Conservation (phyloP, 31 red algal genomes). For the Odonthalia washingtoniensis region DNA sequence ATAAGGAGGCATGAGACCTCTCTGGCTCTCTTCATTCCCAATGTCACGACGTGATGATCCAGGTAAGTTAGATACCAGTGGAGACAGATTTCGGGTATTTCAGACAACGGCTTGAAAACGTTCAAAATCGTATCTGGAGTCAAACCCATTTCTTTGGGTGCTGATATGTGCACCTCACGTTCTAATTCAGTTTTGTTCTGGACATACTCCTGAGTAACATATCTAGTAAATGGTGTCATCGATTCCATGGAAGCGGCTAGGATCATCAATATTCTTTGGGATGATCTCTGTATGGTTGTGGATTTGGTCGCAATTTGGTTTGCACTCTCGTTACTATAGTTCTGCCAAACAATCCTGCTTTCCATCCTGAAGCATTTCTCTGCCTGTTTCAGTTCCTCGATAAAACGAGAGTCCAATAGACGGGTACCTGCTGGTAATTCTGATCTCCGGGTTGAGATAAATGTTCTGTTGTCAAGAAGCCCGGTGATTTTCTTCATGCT, state of each 20-base stretch:
- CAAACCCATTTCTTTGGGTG: too few relatives aligned
- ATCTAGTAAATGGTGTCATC: too few relatives aligned
- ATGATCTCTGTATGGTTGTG: not conserved
- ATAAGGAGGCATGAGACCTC: not conserved
- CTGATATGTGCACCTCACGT: too few relatives aligned
- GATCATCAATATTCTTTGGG: too few relatives aligned
- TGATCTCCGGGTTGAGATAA: not conserved
- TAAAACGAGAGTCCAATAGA: not conserved
- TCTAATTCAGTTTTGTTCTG: too few relatives aligned
- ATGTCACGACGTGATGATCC: not conserved
- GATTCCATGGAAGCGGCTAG: too few relatives aligned
- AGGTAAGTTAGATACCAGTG: constrained; percentile 37
- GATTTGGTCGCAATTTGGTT: not conserved
- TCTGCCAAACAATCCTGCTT: not conserved
- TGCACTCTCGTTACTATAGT: not conserved
- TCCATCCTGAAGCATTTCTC: not conserved
- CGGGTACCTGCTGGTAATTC: not conserved
- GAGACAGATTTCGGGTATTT: constrained; percentile 12
- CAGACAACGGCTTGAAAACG: constrained; percentile 26
- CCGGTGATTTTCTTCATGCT: too few relatives aligned
- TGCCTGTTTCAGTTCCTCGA: not conserved
- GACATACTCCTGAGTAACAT: too few relatives aligned
- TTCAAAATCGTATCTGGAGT: too few relatives aligned
- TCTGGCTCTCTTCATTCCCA: too few relatives aligned
- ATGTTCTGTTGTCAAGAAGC: too few relatives aligned